Evolutionary conservation across 2,329 filamentous ascomycete genomes (phyloP), one percentile per base, ranked within the genome.

Genomic region (Colletotrichum chrysophilum): DNA sequence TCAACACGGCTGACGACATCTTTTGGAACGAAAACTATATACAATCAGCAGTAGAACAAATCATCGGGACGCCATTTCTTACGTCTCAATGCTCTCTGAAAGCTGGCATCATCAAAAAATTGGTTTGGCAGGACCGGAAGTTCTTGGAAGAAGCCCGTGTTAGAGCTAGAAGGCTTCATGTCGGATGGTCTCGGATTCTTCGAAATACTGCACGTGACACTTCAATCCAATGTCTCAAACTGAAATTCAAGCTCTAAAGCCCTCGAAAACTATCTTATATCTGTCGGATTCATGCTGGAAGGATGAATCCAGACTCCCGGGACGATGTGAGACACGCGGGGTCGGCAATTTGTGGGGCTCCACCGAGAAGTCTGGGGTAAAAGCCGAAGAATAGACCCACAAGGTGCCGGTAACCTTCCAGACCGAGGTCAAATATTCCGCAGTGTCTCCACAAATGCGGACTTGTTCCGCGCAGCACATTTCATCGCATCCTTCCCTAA

Each of bases 91-190:
- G 88, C 85, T 36, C 91, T 85, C 79, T 88, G 87, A 30, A 90
- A 87, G 68, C 86, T 88, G 7, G 82, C 83, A 80, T 93, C 91
- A 43, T 92, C 89, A 58, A 88, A 82, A 74, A 90, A 91, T 74
- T 92, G 90, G 78, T 92, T 93, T 16, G 82, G 84, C 61, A 93
- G 80, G 12, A 87, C 84, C 3, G 88, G 89, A 5, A 87, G 83
- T 52, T 86, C 82, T 78, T 92, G 91, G 78, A 93, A 90, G 82
- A 91, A 92, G 75, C 91, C 91, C 10, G 80, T 84, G 76, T 88
- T 85, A 14, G 87, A 82, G 66, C 85, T 84, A 14, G 88, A 87
- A 4, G 86, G 80, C 72, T 88, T 82, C 88, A 89, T 88, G 21
- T n/a, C 26, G 14, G 14, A 21, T n/a, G 24, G 34, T 43, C 6